phyloP scores from a whole-genome alignment of 208 protist genomes.

The Spongospora subterranea region DNA sequence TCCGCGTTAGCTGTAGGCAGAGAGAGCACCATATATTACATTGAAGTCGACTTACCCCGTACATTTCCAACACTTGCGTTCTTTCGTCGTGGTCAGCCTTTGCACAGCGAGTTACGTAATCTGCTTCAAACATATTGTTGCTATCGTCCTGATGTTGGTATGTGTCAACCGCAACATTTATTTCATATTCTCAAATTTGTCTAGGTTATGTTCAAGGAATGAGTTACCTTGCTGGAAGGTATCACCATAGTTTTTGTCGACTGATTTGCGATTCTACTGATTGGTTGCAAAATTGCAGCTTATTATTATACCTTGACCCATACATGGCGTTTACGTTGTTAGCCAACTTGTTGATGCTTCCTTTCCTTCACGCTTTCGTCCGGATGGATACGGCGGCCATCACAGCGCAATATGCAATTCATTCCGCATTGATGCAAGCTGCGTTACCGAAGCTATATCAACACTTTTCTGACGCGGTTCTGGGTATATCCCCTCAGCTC shows the following conservation, averaged over 20 bases:
- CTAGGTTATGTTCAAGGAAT: constrained; percentile 69
- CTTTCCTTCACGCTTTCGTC: constrained; percentile 43
- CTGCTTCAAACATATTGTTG: constrained; percentile 62
- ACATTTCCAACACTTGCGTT: constrained; percentile 64
- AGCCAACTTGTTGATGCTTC: constrained; percentile 50
- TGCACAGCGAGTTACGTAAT: constrained; percentile 56
- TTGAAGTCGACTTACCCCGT: constrained; percentile 63
- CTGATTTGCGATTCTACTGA: not conserved
- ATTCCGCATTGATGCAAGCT: not conserved
- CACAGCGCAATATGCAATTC: not conserved
- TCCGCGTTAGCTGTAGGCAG: constrained; percentile 40
- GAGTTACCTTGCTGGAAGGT: constrained; percentile 60
- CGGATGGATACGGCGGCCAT: constrained; percentile 21
- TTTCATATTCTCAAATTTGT: not conserved
- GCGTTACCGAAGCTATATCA: not conserved
- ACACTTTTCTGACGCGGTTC: not conserved
- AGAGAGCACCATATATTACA: constrained; percentile 52
- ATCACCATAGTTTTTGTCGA: not conserved
- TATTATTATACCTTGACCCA: constrained; percentile 54
- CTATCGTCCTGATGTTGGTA: constrained; percentile 64
- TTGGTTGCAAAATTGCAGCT: too few relatives aligned
- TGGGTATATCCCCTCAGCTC: constrained; percentile 33
- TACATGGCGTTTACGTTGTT: constrained; percentile 58
- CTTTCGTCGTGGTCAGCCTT: constrained; percentile 53
- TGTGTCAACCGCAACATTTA: not conserved